phyloP scores from a whole-genome alignment of 2,329 filamentous ascomycete genomes.

The Colletotrichum simmondsii region DNA sequence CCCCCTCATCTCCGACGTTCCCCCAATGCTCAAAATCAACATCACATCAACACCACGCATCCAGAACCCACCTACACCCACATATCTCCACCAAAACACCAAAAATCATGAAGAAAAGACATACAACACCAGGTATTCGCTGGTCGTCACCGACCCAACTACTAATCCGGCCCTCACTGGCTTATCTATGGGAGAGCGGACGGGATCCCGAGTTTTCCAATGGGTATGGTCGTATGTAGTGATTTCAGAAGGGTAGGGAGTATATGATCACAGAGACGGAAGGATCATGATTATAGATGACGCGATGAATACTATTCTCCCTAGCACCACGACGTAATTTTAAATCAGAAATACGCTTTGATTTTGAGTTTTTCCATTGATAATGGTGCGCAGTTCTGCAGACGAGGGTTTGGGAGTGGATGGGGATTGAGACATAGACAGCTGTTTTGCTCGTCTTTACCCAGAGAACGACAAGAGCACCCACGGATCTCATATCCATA shows the following conservation, averaged over 20 bases:
- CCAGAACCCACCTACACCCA: background rate
- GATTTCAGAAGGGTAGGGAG: background rate
- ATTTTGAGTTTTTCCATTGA: no score
- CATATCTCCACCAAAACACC: background rate
- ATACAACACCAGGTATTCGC: background rate
- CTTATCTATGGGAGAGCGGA: slow-evolving; percentile 28
- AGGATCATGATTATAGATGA: background rate
- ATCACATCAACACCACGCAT: background rate
- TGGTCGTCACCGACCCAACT: slow-evolving; percentile 27
- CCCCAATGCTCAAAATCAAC: no score
- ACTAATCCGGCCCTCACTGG: slow-evolving; percentile 21
- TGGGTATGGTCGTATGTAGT: background rate
- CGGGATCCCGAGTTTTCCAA: slow-evolving; percentile 29
- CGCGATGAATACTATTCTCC: no score
- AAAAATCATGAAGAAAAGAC: background rate
- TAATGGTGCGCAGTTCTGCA: no score
- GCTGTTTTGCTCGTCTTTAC: no score
- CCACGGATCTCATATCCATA: no score
- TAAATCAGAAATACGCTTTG: no score
- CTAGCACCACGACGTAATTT: no score
- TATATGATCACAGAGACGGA: background rate
- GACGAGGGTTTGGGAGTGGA: no score
- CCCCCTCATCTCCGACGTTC: no score
- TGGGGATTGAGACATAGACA: no score
- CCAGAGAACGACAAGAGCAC: no score